Conservation (phyloP, 129 eudicot genomes). For the Arctium lappa region DNA sequence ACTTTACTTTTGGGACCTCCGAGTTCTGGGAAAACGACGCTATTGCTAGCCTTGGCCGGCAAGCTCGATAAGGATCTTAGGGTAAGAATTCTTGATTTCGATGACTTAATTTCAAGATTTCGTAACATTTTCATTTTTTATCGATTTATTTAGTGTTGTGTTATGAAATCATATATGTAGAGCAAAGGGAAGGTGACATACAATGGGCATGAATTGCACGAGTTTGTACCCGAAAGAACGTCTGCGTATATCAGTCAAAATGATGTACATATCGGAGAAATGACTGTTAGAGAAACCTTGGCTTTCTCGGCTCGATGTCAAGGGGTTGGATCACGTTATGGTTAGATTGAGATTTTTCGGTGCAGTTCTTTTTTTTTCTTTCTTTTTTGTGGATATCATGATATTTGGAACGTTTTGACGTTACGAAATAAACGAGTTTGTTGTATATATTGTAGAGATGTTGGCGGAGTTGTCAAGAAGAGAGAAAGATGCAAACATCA, state of each 20-base stretch:
- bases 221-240: constrained; percentile 88
- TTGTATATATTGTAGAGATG: constrained; percentile 58
- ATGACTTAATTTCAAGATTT: not conserved
- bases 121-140: not conserved
- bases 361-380: not conserved
- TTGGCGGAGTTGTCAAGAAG: constrained; percentile 80
- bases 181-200: constrained; percentile 69
- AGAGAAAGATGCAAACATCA: constrained; percentile 69
- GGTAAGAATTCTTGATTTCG: constrained; percentile 20
- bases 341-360: constrained; percentile 29
- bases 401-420: not conserved
- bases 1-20: constrained; percentile 92
- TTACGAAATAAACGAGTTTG: not conserved
- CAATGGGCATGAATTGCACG: constrained; percentile 68
- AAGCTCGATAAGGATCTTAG: constrained; percentile 52
- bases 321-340: constrained; percentile 88
- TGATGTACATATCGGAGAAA: constrained; percentile 84
- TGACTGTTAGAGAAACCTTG: constrained; percentile 91
- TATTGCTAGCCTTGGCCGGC: constrained; percentile 76
- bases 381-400: not conserved
- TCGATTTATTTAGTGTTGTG: not conserved
- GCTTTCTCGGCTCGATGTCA: constrained; percentile 88
- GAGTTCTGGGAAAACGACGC: constrained; percentile 80
- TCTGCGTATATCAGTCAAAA: constrained; percentile 87
- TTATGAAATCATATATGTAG: constrained; percentile 25